A percentile compares a stretch with the other conserved stretches of the same genome.
Conservation (phyloP, 345 rosid species). For the Euphorbia lathyris region DNA sequence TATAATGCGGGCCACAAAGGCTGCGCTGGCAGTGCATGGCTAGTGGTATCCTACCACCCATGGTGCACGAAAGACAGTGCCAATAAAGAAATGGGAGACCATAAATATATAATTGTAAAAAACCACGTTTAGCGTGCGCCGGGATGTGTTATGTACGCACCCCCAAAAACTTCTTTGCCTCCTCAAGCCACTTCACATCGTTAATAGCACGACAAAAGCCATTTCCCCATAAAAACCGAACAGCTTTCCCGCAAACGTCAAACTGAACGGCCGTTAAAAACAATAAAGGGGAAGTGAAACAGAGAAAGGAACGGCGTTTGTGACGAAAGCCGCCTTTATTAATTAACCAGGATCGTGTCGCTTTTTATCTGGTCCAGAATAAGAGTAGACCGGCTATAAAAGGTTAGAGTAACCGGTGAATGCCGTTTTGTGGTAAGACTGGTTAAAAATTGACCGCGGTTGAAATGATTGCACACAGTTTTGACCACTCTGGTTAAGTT, state of each 20-base stretch:
- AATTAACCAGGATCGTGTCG: slow-evolving; percentile 18
- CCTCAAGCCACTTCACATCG: slow-evolving; percentile 22
- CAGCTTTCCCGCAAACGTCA: slow-evolving; percentile 48
- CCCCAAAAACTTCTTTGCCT: background rate
- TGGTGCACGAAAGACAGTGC: slow-evolving; percentile 17
- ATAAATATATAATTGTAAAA: background rate
- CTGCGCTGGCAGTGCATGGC: background rate
- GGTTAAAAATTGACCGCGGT: slow-evolving; percentile 82
- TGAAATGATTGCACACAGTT: slow-evolving; percentile 56
- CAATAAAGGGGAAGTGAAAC: background rate
- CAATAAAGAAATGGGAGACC: background rate
- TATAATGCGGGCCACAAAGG: background rate
- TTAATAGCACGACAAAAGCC: slow-evolving; percentile 68
- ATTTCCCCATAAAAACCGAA: slow-evolving; percentile 60
- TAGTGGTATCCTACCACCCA: slow-evolving; percentile 5
- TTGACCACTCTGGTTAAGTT: slow-evolving; percentile 68
- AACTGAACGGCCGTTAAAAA: slow-evolving; percentile 42
- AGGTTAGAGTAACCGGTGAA: slow-evolving; percentile 36
- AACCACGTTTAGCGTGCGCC: slow-evolving; percentile 11
- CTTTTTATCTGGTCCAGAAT: slow-evolving; percentile 31
- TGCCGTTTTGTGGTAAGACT: slow-evolving; percentile 32
- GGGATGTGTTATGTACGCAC: slow-evolving; percentile 1
- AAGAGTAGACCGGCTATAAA: slow-evolving; percentile 28
- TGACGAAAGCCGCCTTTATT: slow-evolving; percentile 40
- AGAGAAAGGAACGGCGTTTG: slow-evolving; percentile 41